Percentiles rank a stretch among this genome's conserved stretches.
Conservation (phyloP, 495 filamentous ascomycete genomes). For the Sporormia fimetaria region DNA sequence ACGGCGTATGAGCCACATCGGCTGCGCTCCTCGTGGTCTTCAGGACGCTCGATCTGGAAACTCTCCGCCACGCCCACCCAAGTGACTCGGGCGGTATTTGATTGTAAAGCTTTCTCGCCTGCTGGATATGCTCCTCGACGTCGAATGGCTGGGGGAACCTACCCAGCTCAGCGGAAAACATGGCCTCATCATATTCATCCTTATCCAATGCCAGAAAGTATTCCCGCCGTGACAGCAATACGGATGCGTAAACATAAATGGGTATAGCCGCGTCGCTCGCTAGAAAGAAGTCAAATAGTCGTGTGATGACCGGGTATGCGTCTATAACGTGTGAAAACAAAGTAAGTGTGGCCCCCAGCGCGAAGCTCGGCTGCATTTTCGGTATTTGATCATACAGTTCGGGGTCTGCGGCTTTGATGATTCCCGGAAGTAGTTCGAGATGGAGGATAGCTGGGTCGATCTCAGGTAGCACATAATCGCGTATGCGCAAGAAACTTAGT, state of each 20-base stretch:
- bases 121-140: slow-evolving; percentile 61
- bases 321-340: slow-evolving; percentile 94
- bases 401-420: slow-evolving; percentile 58
- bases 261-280: slow-evolving; percentile 74
- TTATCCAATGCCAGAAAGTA: slow-evolving; percentile 71
- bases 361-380: slow-evolving; percentile 77
- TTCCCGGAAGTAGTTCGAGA: slow-evolving; percentile 69
- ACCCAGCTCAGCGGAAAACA: slow-evolving; percentile 79
- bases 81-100: slow-evolving; percentile 63
- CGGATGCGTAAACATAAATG: slow-evolving; percentile 75
- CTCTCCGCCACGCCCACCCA: slow-evolving; percentile 50
- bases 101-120: slow-evolving; percentile 50
- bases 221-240: slow-evolving; percentile 59
- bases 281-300: slow-evolving; percentile 83
- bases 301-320: slow-evolving; percentile 72
- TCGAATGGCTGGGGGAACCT: slow-evolving; percentile 80
- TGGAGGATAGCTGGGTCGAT: slow-evolving; percentile 72
- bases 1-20: slow-evolving; percentile 35
- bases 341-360: slow-evolving; percentile 77
- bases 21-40: slow-evolving; percentile 57
- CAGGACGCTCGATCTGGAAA: slow-evolving; percentile 67
- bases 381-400: slow-evolving; percentile 60
- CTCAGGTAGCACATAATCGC: slow-evolving; percentile 94
- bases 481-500: slow-evolving; percentile 77
- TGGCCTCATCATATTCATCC: slow-evolving; percentile 88